phyloP scores from a whole-genome alignment of 2,329 filamentous ascomycete species.

The Pestalotiopsis fici region DNA sequence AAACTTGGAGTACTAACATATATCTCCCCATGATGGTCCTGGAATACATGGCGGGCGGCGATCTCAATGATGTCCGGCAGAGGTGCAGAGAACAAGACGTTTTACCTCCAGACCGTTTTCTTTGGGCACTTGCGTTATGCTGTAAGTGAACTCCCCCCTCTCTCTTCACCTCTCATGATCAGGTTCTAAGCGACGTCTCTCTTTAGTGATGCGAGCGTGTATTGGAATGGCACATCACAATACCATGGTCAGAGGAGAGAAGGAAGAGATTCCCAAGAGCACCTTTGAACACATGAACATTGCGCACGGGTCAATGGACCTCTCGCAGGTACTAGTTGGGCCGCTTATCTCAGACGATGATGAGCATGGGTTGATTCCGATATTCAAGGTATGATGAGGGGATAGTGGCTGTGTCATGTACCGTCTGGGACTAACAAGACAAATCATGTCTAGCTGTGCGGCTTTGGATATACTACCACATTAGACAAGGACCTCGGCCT shows the following conservation, averaged over 20 bases:
- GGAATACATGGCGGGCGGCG: constrained; percentile 3
- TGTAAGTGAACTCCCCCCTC: background rate
- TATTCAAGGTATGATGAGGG: constrained; percentile 4
- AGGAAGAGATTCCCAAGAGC: background rate
- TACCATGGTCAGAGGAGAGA: background rate
- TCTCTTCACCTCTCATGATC: background rate
- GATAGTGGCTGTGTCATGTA: background rate
- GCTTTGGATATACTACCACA: background rate
- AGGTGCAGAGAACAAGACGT: background rate
- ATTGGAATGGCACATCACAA: background rate
- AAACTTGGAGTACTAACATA: background rate
- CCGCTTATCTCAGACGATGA: background rate
- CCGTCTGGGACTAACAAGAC: background rate
- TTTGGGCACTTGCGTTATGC: constrained; percentile 1
- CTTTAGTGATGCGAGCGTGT: background rate
- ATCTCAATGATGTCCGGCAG: constrained; percentile 1
- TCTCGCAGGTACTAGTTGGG: constrained; percentile 4
- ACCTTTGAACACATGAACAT: background rate
- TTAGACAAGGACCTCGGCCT: background rate
- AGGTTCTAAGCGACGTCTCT: background rate
- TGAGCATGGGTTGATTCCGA: background rate
- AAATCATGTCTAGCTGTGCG: background rate
- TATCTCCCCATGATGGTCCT: background rate
- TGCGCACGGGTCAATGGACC: background rate
- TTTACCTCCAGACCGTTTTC: background rate